phyloP scores from a whole-genome alignment of 2,329 filamentous ascomycete genomes.

The Drechslera avenae region DNA sequence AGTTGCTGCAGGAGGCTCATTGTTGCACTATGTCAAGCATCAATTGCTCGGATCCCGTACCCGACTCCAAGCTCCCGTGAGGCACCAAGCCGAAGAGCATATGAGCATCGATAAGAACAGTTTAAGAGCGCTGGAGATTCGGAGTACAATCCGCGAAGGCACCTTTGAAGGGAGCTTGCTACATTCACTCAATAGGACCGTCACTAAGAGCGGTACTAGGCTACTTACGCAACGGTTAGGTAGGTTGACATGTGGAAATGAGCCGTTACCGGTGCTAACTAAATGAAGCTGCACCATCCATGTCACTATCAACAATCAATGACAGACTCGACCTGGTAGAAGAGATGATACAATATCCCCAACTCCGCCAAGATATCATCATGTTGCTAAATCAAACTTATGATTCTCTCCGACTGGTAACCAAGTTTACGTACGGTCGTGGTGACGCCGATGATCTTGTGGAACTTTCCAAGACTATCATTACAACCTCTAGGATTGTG shows the following conservation, averaged over 20 bases:
- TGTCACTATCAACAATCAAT: constrained; percentile 79
- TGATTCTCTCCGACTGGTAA: constrained; percentile 86
- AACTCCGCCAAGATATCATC: constrained; percentile 72
- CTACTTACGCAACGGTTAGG: constrained; percentile 84
- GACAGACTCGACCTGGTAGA: constrained; percentile 81
- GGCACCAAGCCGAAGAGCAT: constrained; percentile 73
- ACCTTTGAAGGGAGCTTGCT: constrained; percentile 81
- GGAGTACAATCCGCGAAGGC: constrained; percentile 81
- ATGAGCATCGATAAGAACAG: constrained; percentile 95
- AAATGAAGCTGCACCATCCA: constrained; percentile 73
- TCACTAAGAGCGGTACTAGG: constrained; percentile 88
- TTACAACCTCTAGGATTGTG: constrained; percentile 71
- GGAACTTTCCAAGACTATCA: constrained; percentile 79
- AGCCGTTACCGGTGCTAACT: constrained; percentile 1
- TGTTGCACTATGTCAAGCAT: constrained; percentile 84
- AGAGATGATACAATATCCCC: constrained; percentile 68
- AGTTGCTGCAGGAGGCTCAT: constrained; percentile 73
- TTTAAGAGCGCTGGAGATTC: constrained; percentile 85
- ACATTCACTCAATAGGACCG: constrained; percentile 86
- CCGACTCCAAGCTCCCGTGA: constrained; percentile 81
- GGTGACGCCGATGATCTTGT: constrained; percentile 93
- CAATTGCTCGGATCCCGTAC: constrained; percentile 78
- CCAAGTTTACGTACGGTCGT: constrained; percentile 90
- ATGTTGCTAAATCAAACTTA: constrained; percentile 74
- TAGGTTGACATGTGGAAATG: constrained; percentile 40